A percentile compares a stretch with the other conserved stretches of the same genome.
phyloP scores from a whole-genome alignment of 768 basidiomycete species.

The Lentinus brumalis region DNA sequence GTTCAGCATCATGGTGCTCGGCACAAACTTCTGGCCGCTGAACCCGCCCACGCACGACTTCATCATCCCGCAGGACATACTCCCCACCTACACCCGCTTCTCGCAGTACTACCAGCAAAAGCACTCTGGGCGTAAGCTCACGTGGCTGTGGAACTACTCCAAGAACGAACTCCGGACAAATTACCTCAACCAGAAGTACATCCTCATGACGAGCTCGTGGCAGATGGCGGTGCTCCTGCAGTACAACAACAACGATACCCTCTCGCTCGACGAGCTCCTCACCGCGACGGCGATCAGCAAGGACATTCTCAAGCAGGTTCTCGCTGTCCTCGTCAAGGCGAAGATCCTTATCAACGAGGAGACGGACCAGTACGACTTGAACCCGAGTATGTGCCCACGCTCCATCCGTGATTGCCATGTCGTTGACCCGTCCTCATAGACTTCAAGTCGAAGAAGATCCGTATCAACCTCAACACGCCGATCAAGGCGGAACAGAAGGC shows the following conservation, averaged over 20 bases:
- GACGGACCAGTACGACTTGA: slow-evolving; percentile 87
- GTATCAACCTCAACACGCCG: slow-evolving; percentile 87
- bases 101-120: slow-evolving; percentile 91
- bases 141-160: slow-evolving; percentile 98
- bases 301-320: slow-evolving; percentile 73
- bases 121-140: slow-evolving; percentile 92
- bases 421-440: slow-evolving; percentile 40
- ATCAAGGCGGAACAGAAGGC: slow-evolving; percentile 95
- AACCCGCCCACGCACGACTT: slow-evolving; percentile 84
- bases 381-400: slow-evolving; percentile 56
- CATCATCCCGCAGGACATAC: slow-evolving; percentile 84
- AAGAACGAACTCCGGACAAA: slow-evolving; percentile 96
- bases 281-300: slow-evolving; percentile 80
- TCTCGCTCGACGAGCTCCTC: slow-evolving; percentile 78
- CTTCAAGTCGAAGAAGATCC: slow-evolving; percentile 93
- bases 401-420: neutral
- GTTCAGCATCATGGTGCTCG: slow-evolving; percentile 91
- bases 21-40: slow-evolving; percentile 95
- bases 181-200: slow-evolving; percentile 93
- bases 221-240: slow-evolving; percentile 95
- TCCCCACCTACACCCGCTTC: slow-evolving; percentile 88
- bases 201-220: slow-evolving; percentile 92
- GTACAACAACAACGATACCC: slow-evolving; percentile 89
- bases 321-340: slow-evolving; percentile 69
- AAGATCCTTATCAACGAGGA: slow-evolving; percentile 90